These are phyloP conservation scores for Neurospora sp. DNA, from an alignment of 495 filamentous ascomycete species.

Conservation along the genomic window DNA sequence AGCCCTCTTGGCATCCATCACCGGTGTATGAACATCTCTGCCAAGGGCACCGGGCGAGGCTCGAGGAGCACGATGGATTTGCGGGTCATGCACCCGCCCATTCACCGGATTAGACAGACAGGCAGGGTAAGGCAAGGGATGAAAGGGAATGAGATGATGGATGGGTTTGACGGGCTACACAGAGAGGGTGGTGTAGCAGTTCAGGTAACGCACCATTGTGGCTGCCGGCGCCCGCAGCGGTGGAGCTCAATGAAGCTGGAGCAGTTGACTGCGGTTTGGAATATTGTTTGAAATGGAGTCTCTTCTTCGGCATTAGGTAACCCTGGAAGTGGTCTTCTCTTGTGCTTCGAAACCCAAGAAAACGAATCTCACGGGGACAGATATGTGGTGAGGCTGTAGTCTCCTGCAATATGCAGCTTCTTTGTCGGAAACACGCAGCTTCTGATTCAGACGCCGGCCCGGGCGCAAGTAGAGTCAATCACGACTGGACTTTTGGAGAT, in stretches of 20 bases:
- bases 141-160: neutral
- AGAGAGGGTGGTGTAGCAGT: neutral
- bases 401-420: neutral
- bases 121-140: neutral
- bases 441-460: neutral
- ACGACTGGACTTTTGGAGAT: neutral
- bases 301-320: constrained; percentile 45
- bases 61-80: neutral
- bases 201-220: constrained; percentile 13
- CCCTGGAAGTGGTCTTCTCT: neutral
- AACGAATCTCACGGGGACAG: neutral
- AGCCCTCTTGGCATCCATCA: neutral
- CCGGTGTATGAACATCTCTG: neutral
- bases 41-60: neutral
- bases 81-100: neutral
- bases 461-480: too few relatives aligned
- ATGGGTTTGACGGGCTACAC: neutral
- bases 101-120: neutral
- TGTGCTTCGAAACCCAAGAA: neutral
- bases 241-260: constrained; percentile 31
- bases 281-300: constrained; percentile 32
- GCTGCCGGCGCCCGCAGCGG: constrained; percentile 8
- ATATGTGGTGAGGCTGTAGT: neutral
- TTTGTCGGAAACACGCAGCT: too few relatives aligned
- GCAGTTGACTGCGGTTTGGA: constrained; percentile 44